These are phyloP conservation scores for Zygnema cylindricum DNA, from an alignment of 139 green algal genomes.

Conservation along the genomic window DNA sequence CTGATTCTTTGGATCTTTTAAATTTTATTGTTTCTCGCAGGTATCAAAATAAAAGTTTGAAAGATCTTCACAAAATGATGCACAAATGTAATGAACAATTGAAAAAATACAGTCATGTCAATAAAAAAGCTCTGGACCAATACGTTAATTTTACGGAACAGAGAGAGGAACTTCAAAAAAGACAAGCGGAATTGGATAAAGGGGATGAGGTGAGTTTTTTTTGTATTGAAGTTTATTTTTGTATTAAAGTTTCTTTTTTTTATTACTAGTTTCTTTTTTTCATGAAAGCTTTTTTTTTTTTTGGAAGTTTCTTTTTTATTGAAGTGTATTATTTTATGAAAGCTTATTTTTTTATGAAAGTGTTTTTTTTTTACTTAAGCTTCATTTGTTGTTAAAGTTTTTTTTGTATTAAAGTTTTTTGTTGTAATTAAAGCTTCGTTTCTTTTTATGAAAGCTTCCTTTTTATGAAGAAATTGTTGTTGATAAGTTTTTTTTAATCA, in stretches of 20 bases:
- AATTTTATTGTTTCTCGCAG: conserved; percentile 28
- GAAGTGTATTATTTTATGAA: too few relatives aligned
- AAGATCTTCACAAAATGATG: conserved; percentile 79
- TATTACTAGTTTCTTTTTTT: too few relatives aligned
- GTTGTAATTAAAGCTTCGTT: too few relatives aligned
- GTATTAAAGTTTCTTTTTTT: not conserved
- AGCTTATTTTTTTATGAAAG: too few relatives aligned
- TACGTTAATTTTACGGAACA: conserved; percentile 93
- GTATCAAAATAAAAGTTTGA: conserved; percentile 71
- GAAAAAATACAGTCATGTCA: conserved; percentile 83
- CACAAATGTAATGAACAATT: conserved; percentile 70
- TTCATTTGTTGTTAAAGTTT: too few relatives aligned
- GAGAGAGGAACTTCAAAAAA: conserved; percentile 74
- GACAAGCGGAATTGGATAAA: conserved; percentile 69
- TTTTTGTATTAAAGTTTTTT: too few relatives aligned
- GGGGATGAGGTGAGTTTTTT: conserved; percentile 50
- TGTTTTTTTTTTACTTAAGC: too few relatives aligned
- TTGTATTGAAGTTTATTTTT: not conserved
- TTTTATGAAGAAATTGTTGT: too few relatives aligned
- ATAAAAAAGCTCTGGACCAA: conserved; percentile 97
- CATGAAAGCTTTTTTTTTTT: conserved; percentile 31
- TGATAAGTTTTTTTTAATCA: too few relatives aligned
- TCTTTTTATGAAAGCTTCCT: too few relatives aligned
- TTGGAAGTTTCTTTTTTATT: not conserved
- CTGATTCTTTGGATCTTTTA: too few relatives aligned